Conservation (phyloP, 257 asterid species). For the Gentiana dahurica region DNA sequence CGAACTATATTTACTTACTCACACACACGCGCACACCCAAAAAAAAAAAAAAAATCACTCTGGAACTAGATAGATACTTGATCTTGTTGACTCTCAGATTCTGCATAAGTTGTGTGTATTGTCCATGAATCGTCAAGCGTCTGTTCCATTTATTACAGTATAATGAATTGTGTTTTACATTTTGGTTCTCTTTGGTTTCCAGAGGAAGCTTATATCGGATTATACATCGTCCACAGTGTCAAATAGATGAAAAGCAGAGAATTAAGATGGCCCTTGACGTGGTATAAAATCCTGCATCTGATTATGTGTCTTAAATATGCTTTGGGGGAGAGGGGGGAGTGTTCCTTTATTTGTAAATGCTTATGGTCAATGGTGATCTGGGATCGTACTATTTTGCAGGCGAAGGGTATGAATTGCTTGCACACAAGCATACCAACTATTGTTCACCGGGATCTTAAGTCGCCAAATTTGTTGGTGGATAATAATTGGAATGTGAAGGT, state of each 20-base stretch:
- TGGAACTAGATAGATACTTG: too few relatives aligned
- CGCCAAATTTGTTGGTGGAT: constrained; percentile 97
- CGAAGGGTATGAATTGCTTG: constrained; percentile 97
- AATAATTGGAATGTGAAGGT: constrained; percentile 97
- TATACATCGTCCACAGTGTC: constrained; percentile 93
- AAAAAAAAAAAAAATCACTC: too few relatives aligned
- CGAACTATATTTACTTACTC: too few relatives aligned
- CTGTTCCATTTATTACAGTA: not conserved
- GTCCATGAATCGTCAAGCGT: too few relatives aligned
- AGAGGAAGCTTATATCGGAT: constrained; percentile 97
- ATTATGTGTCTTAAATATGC: not conserved
- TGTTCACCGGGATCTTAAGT: constrained; percentile 96
- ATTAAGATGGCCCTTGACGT: constrained; percentile 98
- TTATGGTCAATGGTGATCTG: not conserved
- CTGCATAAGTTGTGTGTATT: too few relatives aligned
- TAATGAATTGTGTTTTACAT: not conserved
- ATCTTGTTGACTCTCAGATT: too few relatives aligned
- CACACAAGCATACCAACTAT: constrained; percentile 95
- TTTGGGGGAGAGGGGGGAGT: too few relatives aligned
- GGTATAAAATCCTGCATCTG: constrained; percentile 30
- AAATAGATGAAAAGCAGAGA: constrained; percentile 89
- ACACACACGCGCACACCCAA: too few relatives aligned
- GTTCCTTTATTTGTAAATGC: not conserved
- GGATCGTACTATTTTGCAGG: constrained; percentile 38
- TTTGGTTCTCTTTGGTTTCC: constrained; percentile 22